A percentile compares a stretch with the other conserved stretches of the same genome.
Conservation (phyloP, 306 rosid genomes). For the Corylus heterophylla region DNA sequence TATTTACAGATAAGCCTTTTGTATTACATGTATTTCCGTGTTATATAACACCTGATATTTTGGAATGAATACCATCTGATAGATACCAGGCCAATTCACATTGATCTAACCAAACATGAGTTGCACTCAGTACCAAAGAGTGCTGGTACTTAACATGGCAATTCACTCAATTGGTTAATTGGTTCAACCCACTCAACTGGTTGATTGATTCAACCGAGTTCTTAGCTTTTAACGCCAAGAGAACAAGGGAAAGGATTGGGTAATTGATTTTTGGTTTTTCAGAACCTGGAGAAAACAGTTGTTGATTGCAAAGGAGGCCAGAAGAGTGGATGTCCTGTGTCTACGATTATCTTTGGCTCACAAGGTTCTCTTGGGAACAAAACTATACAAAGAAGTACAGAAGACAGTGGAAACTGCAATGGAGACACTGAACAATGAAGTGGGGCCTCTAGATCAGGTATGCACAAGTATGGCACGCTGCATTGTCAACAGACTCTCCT, state of each 20-base stretch:
- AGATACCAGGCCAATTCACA: not conserved
- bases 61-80: not conserved
- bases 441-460: slow-evolving; percentile 76
- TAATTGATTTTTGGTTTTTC: slow-evolving; percentile 35
- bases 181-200: not conserved
- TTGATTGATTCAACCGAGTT: not conserved
- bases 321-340: slow-evolving; percentile 82
- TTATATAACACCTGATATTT: not conserved
- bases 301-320: slow-evolving; percentile 78
- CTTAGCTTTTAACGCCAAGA: not conserved
- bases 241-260: slow-evolving; percentile 10
- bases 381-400: slow-evolving; percentile 52
- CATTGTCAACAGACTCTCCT: slow-evolving; percentile 84
- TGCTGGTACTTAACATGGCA: not conserved
- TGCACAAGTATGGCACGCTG: slow-evolving; percentile 72
- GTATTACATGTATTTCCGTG: not conserved
- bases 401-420: slow-evolving; percentile 60
- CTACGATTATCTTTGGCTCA: slow-evolving; percentile 62
- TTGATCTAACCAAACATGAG: not conserved
- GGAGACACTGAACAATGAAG: slow-evolving; percentile 59
- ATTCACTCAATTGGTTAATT: not conserved
- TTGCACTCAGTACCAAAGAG: not conserved
- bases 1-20: not conserved
- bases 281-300: slow-evolving; percentile 90
- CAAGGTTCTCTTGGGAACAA: slow-evolving; percentile 70